Evolutionary conservation across 805 yeast genomes (phyloP).

Genomic region (Metschnikowia peoriensis): DNA sequence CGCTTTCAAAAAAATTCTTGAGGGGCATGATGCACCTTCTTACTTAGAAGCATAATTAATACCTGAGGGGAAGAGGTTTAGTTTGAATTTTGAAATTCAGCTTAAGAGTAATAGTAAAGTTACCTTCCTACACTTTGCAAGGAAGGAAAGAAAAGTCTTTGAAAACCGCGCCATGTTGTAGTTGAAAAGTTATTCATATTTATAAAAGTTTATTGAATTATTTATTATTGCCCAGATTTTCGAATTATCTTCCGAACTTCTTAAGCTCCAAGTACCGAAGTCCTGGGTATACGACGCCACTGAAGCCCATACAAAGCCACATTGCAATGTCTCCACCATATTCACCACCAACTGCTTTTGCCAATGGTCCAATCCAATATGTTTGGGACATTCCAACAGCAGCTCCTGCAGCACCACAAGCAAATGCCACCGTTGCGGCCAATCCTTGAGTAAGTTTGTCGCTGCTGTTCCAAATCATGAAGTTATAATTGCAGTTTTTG

Average conservation of each 20-base stretch:
- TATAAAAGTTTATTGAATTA: too few relatives aligned
- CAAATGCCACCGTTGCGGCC: constrained; percentile 67
- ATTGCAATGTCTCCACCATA: constrained; percentile 79
- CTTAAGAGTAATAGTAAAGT: too few relatives aligned
- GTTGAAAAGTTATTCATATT: too few relatives aligned
- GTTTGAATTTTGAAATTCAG: background rate
- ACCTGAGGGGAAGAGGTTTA: too few relatives aligned
- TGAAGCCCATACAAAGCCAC: constrained; percentile 73
- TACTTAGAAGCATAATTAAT: background rate
- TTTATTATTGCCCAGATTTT: background rate
- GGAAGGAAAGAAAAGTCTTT: too few relatives aligned
- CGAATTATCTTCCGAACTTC: constrained; percentile 30
- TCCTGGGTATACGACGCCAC: constrained; percentile 61
- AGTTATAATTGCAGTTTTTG: constrained; percentile 17
- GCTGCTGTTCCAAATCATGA: constrained; percentile 61
- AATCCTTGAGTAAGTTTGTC: constrained; percentile 61
- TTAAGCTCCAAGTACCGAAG: constrained; percentile 65
- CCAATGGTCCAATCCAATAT: constrained; percentile 78
- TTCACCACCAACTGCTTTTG: constrained; percentile 51
- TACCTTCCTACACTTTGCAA: too few relatives aligned
- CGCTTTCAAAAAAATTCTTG: too few relatives aligned
- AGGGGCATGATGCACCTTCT: background rate
- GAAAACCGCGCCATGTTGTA: too few relatives aligned
- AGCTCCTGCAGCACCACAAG: constrained; percentile 75
- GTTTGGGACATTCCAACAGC: constrained; percentile 87